A percentile compares a stretch with the other conserved stretches of the same genome.
These are phyloP conservation scores for Iris pallida DNA, from an alignment of 116 monocot genomes.

Conservation along the genomic window DNA sequence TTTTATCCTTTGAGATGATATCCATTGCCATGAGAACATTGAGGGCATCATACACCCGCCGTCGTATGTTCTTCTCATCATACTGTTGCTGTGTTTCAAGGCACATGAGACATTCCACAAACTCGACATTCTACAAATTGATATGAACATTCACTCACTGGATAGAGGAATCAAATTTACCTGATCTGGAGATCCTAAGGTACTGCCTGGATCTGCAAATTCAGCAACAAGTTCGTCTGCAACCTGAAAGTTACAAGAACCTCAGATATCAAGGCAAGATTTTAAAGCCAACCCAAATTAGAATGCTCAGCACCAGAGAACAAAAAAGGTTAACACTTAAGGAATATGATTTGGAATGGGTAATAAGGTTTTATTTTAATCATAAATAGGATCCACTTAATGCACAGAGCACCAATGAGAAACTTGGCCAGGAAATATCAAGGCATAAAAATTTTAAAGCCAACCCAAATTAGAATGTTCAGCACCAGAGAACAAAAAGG, in stretches of 20 bases:
- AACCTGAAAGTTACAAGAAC: slow-evolving; percentile 42
- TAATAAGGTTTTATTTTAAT: neutral
- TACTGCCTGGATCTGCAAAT: slow-evolving; percentile 77
- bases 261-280: neutral
- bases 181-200: slow-evolving; percentile 71
- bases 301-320: neutral
- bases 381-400: neutral
- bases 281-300: neutral
- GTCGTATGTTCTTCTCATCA: slow-evolving; percentile 96
- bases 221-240: slow-evolving; percentile 99
- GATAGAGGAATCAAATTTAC: slow-evolving; percentile 18
- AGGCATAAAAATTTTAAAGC: neutral
- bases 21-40: slow-evolving; percentile 99
- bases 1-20: slow-evolving; percentile 98
- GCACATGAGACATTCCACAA: neutral
- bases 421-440: neutral
- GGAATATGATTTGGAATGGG: neutral
- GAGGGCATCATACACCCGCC: slow-evolving; percentile 97
- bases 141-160: neutral
- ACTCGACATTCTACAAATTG: neutral
- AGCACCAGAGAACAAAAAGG: neutral
- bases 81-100: slow-evolving; percentile 69
- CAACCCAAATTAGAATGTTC: neutral
- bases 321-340: neutral
- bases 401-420: neutral